Evolutionary conservation across 2,329 filamentous ascomycete species (phyloP), one percentile per base, ranked within the genome.

Genomic region (Coleophoma cylindrospora): DNA sequence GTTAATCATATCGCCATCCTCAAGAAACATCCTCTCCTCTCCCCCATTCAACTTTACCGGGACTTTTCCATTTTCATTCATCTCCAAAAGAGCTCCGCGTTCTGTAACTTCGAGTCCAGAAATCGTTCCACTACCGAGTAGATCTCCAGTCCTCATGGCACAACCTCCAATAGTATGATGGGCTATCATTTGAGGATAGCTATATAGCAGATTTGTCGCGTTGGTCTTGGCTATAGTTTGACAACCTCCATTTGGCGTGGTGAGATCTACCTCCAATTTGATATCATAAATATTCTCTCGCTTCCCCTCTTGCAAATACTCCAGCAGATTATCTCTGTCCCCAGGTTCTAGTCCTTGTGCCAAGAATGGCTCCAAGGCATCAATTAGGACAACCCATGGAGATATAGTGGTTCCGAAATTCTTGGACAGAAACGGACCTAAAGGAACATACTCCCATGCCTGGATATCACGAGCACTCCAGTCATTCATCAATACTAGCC

Each of bases 341-440:
- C 72, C 70, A 27, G 27, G 27, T 27, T 27, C 27, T 22, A 41
- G 13, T 7, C 40, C 40, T 15, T 17, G 14, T 14, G 40, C 15
- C 7, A 13, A 12, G 19, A 86, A 87, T 0, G 82, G 84, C 64
- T 87, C 86, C 33, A 94, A 71, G 1, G 89, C 88, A 63, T 91
- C 87, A 32, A 83, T 77, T 11, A 89, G 72, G 3, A 94, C 86
- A 2, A 94, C 80, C 89, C 89, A 94, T 0, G 87, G 79, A 53
- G 83, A 87, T 57, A 94, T 86, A 0, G 80, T 87, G 0, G 87
- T 89, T 3, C 78, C 86, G 61, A 94, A 92, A 66, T 91, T 92
- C 77, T 95, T 94, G 21, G 82, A 76, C 54, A 89, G 90, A 70
- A 94, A 92, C 0, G 89, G 89, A 0, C 89, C 89, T 8, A 92